Conservation (phyloP, 768 basidiomycete species). For the Russula virescens region DNA sequence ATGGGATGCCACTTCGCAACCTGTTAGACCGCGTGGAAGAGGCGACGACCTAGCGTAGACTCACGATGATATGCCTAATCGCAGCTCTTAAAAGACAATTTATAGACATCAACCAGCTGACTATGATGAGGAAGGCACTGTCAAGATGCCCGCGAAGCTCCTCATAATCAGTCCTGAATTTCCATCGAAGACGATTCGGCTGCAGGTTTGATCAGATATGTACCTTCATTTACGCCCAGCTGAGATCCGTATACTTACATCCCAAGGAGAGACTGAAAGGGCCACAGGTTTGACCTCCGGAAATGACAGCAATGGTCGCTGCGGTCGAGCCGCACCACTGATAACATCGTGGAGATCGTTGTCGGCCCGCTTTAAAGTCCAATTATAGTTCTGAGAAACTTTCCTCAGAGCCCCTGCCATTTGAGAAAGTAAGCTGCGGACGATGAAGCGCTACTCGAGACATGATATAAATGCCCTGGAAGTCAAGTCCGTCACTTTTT, state of each 20-base stretch:
- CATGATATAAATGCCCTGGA: neutral
- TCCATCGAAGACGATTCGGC: constrained; percentile 6
- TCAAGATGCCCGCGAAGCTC: constrained; percentile 14
- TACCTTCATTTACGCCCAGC: neutral
- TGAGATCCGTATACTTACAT: neutral
- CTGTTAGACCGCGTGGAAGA: neutral
- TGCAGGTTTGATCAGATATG: neutral
- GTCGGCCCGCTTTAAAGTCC: constrained; percentile 18
- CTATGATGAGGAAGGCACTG: neutral
- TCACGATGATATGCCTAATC: neutral
- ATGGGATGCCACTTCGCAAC: neutral
- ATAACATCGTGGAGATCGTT: constrained; percentile 13
- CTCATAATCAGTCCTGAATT: constrained; percentile 11
- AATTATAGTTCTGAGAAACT: constrained; percentile 10
- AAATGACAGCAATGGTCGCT: neutral
- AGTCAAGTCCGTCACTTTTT: too few species aligned
- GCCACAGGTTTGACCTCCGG: neutral
- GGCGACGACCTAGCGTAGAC: neutral
- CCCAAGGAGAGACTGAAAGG: neutral
- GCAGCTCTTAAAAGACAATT: neutral
- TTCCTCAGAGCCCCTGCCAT: constrained; percentile 17
- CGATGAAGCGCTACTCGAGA: too few species aligned
- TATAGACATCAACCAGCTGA: constrained; percentile 1
- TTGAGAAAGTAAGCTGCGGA: neutral
- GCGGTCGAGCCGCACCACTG: neutral